Evolutionary conservation across 208 protist species (phyloP).

Genomic region (Trypanosoma melophagium): DNA sequence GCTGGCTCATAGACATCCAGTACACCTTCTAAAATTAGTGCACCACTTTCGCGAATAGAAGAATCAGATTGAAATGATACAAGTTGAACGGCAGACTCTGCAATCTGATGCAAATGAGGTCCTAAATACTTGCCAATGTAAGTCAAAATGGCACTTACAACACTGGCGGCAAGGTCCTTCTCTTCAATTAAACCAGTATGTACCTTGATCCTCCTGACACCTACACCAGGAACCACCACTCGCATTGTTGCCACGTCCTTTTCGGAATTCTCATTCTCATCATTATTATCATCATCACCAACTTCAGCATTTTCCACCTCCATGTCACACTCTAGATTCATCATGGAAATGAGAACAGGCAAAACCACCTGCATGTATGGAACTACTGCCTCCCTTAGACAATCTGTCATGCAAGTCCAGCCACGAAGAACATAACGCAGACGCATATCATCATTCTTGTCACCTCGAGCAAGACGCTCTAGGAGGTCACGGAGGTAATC

Average conservation of each 20-base stretch:
- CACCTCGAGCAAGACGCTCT: conserved; percentile 31
- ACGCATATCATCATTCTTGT: conserved; percentile 67
- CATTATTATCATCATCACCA: conserved; percentile 53
- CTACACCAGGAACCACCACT: conserved; percentile 71
- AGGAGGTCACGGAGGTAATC: conserved; percentile 55
- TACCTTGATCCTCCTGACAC: conserved; percentile 70
- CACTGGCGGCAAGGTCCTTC: conserved; percentile 80
- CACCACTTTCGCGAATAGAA: conserved; percentile 67
- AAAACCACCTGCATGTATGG: conserved; percentile 78
- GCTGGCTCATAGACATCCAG: conserved; percentile 52
- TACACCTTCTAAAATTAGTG: conserved; percentile 71
- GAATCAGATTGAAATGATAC: conserved; percentile 61
- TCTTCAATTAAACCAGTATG: conserved; percentile 87
- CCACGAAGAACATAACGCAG: conserved; percentile 80
- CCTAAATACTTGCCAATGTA: conserved; percentile 55
- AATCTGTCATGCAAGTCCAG: conserved; percentile 91
- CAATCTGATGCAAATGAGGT: conserved; percentile 68
- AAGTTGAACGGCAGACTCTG: conserved; percentile 55
- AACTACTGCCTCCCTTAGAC: conserved; percentile 63
- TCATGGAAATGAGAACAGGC: conserved; percentile 71
- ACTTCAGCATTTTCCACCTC: conserved; percentile 63
- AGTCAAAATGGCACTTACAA: conserved; percentile 67
- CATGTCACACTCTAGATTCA: conserved; percentile 73
- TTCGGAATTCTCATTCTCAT: conserved; percentile 34
- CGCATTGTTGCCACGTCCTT: conserved; percentile 48